Conservation (phyloP, 208 protist species). For the Angomonas deanei region DNA sequence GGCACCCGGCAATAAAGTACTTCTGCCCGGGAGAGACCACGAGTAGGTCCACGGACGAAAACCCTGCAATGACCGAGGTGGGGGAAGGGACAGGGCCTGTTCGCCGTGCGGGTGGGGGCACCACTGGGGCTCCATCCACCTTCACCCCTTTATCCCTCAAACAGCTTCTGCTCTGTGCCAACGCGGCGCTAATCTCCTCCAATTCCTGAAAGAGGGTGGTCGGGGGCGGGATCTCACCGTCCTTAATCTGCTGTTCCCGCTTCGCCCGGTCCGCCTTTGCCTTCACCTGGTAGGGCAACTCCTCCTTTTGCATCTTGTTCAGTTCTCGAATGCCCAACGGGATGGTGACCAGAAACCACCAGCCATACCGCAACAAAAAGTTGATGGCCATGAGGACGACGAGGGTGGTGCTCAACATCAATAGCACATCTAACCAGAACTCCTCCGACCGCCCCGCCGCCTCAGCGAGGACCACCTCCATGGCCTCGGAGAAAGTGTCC, state of each 20-base stretch:
- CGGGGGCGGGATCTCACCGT: conserved; percentile 16
- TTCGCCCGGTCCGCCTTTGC: conserved; percentile 19
- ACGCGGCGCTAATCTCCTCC: conserved; percentile 13
- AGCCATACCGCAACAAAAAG: conserved; percentile 29
- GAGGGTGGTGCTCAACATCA: conserved; percentile 16
- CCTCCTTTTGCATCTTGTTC: conserved; percentile 21
- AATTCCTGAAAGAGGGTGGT: conserved; percentile 20
- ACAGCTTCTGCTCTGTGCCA: conserved; percentile 3
- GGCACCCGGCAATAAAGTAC: conserved; percentile 57
- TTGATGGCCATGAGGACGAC: conserved; percentile 21
- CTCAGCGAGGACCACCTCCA: conserved; percentile 21
- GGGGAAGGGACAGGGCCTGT: conserved; percentile 5
- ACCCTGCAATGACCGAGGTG: conserved; percentile 48
- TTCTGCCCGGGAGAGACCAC: conserved; percentile 50
- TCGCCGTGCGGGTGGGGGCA: background rate
- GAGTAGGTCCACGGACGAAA: conserved; percentile 55
- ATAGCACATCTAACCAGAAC: conserved; percentile 35
- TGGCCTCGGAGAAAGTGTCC: conserved; percentile 25
- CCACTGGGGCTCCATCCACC: conserved; percentile 1
- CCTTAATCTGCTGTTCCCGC: conserved; percentile 13
- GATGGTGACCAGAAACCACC: conserved; percentile 31
- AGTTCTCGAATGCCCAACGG: conserved; percentile 16
- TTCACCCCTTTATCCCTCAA: background rate
- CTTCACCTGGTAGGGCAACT: conserved; percentile 26
- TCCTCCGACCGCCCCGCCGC: conserved; percentile 18